Evolutionary conservation across 257 asterid species (phyloP).

Genomic region (Scutellaria barbata): DNA sequence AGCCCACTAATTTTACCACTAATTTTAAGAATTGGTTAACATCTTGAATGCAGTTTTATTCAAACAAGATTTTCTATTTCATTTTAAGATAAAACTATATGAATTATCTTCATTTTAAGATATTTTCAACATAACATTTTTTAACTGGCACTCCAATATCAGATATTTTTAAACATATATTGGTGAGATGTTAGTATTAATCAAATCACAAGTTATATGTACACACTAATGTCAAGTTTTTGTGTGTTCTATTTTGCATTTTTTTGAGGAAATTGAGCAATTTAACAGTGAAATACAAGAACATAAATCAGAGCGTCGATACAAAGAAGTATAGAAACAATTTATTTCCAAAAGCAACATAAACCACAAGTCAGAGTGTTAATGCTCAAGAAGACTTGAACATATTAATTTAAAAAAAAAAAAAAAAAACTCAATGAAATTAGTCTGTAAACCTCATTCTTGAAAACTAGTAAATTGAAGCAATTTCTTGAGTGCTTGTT

Average conservation of each 20-base stretch:
- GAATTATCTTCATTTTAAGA: too few species aligned
- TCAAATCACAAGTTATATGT: too few species aligned
- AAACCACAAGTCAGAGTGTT: constrained; percentile 15
- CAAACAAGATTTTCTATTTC: neutral
- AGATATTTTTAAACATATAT: too few species aligned
- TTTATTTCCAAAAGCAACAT: neutral
- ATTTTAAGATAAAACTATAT: too few species aligned
- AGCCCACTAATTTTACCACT: neutral
- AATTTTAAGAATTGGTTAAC: neutral
- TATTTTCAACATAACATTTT: too few species aligned
- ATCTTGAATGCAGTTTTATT: neutral
- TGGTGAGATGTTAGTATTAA: too few species aligned
- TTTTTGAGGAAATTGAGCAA: too few species aligned
- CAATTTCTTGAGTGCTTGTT: constrained; percentile 66
- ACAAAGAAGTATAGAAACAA: neutral
- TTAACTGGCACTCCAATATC: too few species aligned
- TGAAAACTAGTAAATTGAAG: constrained; percentile 45
- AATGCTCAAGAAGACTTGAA: constrained; percentile 42
- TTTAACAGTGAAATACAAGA: neutral
- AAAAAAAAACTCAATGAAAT: neutral
- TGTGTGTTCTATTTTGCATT: too few species aligned
- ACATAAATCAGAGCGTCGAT: neutral
- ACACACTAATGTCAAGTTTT: too few species aligned
- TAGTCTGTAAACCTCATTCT: constrained; percentile 27
- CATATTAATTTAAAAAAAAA: neutral